Percentiles rank a stretch among this genome's conserved stretches.
phyloP scores from a whole-genome alignment of 2,329 filamentous ascomycete genomes.

The Fusarium hostae region DNA sequence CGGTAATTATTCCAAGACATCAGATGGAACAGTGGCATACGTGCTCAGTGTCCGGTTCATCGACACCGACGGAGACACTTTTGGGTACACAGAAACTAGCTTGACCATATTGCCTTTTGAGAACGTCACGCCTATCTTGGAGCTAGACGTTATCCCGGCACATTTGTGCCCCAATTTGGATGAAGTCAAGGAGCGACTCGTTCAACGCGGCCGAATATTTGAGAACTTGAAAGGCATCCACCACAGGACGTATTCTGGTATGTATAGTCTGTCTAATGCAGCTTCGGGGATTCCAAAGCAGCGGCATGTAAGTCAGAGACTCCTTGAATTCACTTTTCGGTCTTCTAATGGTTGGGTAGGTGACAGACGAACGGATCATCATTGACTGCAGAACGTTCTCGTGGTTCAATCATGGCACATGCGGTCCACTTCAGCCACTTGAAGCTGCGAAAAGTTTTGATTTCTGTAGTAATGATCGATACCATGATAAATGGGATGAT shows the following conservation, averaged over 20 bases:
- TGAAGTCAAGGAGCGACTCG: not conserved
- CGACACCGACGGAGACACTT: constrained; percentile 7
- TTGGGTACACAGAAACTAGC: not conserved
- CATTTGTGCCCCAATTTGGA: not conserved
- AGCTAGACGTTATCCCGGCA: not conserved
- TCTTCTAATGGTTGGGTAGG: not conserved
- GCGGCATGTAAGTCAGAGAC: not conserved
- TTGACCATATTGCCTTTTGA: not conserved
- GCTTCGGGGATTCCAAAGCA: not conserved
- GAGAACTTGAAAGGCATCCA: not conserved
- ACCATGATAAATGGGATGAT: not conserved
- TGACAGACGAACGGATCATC: not conserved
- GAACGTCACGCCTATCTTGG: not conserved
- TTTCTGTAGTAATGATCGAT: not conserved
- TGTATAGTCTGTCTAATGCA: not conserved
- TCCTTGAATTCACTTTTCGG: rapidly evolving
- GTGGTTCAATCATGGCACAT: not conserved
- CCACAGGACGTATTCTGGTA: constrained; percentile 1
- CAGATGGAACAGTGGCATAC: not conserved
- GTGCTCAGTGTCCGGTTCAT: not conserved
- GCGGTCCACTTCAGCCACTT: not conserved
- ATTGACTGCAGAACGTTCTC: not conserved
- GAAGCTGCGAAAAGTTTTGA: not conserved
- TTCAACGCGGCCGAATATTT: not conserved
- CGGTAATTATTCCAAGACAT: not conserved